Evolutionary conservation across 179 eudicot species (phyloP), one percentile per base, ranked within the genome.

Genomic region (Pouteria campechiana): DNA sequence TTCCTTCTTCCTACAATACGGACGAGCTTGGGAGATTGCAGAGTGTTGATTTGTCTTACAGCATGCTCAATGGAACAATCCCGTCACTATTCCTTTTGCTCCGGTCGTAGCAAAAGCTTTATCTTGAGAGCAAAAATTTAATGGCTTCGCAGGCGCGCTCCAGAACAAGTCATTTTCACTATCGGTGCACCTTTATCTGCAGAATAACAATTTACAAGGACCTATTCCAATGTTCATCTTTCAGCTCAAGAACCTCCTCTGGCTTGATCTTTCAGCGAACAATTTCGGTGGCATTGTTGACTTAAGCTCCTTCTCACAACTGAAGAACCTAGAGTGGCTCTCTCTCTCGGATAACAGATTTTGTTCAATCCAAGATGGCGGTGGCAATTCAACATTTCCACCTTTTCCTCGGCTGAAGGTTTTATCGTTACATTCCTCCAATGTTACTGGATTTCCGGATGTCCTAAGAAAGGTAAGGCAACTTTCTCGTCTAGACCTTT

Each of bases 401-500:
- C n/a, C n/a, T n/a, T n/a, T n/a, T n/a, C n/a, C n/a, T n/a, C n/a
- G n/a, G n/a, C n/a, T n/a, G n/a, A n/a, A n/a, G n/a, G n/a, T n/a
- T n/a, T n/a, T n/a, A n/a, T n/a, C n/a, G n/a, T n/a, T n/a, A n/a
- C n/a, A n/a, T n/a, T n/a, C n/a, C n/a, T n/a, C n/a, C n/a, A n/a
- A n/a, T n/a, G n/a, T n/a, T n/a, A n/a, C n/a, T n/a, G n/a, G n/a
- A n/a, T n/a, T n/a, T n/a, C n/a, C n/a, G n/a, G n/a, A n/a, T n/a
- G n/a, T n/a, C n/a, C n/a, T n/a, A n/a, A n/a, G n/a, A n/a, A n/a
- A n/a, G n/a, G n/a, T n/a, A n/a, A n/a, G n/a, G n/a, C n/a, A n/a
- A n/a, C n/a, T n/a, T n/a, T n/a, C n/a, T n/a, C 0, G 21, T 17
- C 54, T 81, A 11, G 85, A 77, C 18, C 82, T 81, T 18, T 69